Evolutionary conservation across 176 grass and related monocot species (phyloP), one percentile per base, ranked within the genome.

Genomic region (Microstegium vimineum): DNA sequence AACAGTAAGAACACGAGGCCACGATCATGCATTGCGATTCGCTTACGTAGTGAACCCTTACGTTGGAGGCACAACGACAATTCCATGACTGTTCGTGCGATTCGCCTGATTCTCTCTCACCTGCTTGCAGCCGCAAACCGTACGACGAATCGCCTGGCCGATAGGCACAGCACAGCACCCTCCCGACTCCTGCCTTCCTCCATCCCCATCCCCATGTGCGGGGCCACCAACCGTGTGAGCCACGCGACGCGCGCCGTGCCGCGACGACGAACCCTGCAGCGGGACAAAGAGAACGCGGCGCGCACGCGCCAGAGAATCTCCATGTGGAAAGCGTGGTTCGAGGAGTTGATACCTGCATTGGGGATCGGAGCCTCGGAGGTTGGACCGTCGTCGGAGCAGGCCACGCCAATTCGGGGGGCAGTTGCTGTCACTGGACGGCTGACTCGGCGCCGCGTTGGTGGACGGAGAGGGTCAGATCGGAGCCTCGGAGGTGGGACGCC

Each of bases 201-300:
- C 33, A 33, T 18, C 25, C 49, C 31, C 22, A n/a, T 5, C n/a
- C 22, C 22, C 61, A 30, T 41, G 59, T 65, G 45, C 38, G 51
- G 42, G 38, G 42, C 46, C 66, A 43, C 66, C 68, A 62, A 73
- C 54, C 76, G 49, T 33, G 67, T 64, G 76, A n/a, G 69, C 40
- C 69, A 45, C 68, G 68, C 23, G 66, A 47, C 75, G 59, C 17
- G 56, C 56, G 76, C 28, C 62, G 62, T 9, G 10, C 41, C 40
- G 38, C 40, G 62, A 66, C 76, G 43, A 5, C 35, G 75, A 43
- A 6, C 75, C 16, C 26, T 10, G 60, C 59, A 9, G 37, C 40
- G 6, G 8, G 30, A 34, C 38, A 31, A 31, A 46, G 74, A 28
- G 13, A 14, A 6, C 15, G 68, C 23, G 56, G 23, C 74, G 30